phyloP scores from a whole-genome alignment of 106 monocot species.

The Posidonia australis region DNA sequence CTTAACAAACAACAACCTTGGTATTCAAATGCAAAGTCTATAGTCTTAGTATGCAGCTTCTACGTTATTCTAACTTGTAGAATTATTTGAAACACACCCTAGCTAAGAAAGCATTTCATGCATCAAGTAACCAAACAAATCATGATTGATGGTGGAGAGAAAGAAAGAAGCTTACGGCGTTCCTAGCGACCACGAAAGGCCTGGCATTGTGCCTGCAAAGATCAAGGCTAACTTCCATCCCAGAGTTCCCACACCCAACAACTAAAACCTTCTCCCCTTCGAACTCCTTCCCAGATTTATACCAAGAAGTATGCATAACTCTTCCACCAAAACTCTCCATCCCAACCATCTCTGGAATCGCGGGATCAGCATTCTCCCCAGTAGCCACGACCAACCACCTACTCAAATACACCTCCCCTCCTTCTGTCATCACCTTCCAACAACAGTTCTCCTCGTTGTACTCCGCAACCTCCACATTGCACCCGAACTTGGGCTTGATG shows the following conservation, averaged over 20 bases:
- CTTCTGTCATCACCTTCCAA: conserved; percentile 41
- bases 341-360: conserved; percentile 40
- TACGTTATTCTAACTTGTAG: too few relatives aligned
- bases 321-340: conserved; percentile 37
- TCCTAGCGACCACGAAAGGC: conserved; percentile 72
- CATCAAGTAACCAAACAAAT: too few relatives aligned
- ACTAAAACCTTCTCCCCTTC: conserved; percentile 61
- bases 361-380: conserved; percentile 81
- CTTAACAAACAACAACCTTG: too few relatives aligned
- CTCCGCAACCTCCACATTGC: conserved; percentile 35
- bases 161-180: conserved; percentile 32
- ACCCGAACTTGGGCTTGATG: conserved; percentile 41
- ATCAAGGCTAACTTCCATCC: conserved; percentile 90
- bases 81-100: too few relatives aligned
- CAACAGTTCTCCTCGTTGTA: conserved; percentile 21
- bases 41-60: too few relatives aligned
- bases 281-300: conserved; percentile 50
- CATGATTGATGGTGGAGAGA: too few relatives aligned
- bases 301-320: conserved; percentile 51
- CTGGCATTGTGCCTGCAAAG: conserved; percentile 60
- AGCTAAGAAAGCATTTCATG: too few relatives aligned
- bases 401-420: conserved; percentile 28
- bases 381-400: conserved; percentile 87
- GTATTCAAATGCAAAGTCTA: too few relatives aligned
- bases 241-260: conserved; percentile 86